Percentiles rank a stretch among this genome's conserved stretches.
phyloP scores from a whole-genome alignment of 345 rosid species.

The Eutrema yunnanense region DNA sequence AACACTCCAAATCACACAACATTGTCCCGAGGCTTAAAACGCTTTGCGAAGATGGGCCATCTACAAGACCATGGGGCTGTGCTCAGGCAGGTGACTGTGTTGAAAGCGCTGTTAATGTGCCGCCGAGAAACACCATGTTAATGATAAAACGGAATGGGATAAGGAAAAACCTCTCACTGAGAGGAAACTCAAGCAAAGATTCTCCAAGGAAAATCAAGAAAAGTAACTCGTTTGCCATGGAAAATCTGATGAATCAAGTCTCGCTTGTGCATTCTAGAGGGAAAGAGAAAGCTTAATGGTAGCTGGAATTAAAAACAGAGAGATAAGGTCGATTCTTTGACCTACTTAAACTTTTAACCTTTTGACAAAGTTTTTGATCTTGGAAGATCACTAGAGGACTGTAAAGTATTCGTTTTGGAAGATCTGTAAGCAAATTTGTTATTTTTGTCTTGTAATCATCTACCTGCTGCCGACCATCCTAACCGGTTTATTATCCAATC shows the following conservation, averaged over 20 bases:
- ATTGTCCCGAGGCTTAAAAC: constrained; percentile 41
- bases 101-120: constrained; percentile 48
- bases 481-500: not conserved
- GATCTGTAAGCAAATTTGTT: constrained; percentile 16
- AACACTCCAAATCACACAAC: constrained; percentile 34
- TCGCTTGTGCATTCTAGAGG: constrained; percentile 35
- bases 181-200: constrained; percentile 46
- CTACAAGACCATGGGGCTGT: constrained; percentile 59
- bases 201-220: constrained; percentile 51
- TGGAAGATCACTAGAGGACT: not conserved
- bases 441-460: not conserved
- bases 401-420: constrained; percentile 10
- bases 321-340: constrained; percentile 2
- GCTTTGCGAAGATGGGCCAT: constrained; percentile 45
- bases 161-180: constrained; percentile 45
- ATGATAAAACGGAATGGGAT: constrained; percentile 43
- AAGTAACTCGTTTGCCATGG: constrained; percentile 26
- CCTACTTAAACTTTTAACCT: not conserved
- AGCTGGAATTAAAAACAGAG: not conserved
- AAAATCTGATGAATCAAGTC: constrained; percentile 30
- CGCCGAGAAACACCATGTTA: constrained; percentile 43
- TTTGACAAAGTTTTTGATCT: not conserved
- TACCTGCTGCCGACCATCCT: not conserved
- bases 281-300: constrained; percentile 26
- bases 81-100: constrained; percentile 54